Base-by-base conservation (phyloP, 257 asterid species). In the Primulina eburnea region DNA sequence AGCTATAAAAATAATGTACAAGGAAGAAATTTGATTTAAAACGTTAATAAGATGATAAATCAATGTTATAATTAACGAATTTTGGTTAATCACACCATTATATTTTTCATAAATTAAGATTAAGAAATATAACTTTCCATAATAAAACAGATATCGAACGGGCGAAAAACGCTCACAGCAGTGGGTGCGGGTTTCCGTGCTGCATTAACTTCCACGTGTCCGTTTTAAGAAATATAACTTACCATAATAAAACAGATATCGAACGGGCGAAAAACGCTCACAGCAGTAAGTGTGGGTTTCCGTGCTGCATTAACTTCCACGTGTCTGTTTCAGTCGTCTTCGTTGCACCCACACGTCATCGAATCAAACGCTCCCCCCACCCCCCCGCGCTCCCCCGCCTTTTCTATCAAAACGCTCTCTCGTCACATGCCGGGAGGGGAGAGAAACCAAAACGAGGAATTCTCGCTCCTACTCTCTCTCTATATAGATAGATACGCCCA, bases 401-500 rank as follows among this genome's bases (percentile, higher is more conserved):
- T 11, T 30, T 28, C 20, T 62, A 76, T 65, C 60, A 64, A 69
- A 56, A 40, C 16, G 4, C 10, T 58, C 43, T 62, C 62, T 6
- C 34, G 30, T 29, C 74, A 18, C 64, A 64, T 1, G 33, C 68
- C 50, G 64, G 65, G 12, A 58, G 60, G 47, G 2, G 66, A 56
- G 62, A 65, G 62, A 18, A 40, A 73, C 68, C 79, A 56, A 56
- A 72, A 77, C 79, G 69, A 77, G 69, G 66, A 53, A 70, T 50
- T 71, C 82, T 65, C 79, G 57, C 82, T 75, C 76, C 71, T 52
- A 40, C 34, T 50, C 24, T 38, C 61, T n/a, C 73, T 8, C 56
- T 14, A 26, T 37, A 37, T 53, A 59, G 9, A 26, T 37, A 37
- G 34, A 59, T 11, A 34, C 5, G 26, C 24, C 17, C 55, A 24